phyloP scores from a whole-genome alignment of 345 rosid species.

The Eucalyptus brandiana region DNA sequence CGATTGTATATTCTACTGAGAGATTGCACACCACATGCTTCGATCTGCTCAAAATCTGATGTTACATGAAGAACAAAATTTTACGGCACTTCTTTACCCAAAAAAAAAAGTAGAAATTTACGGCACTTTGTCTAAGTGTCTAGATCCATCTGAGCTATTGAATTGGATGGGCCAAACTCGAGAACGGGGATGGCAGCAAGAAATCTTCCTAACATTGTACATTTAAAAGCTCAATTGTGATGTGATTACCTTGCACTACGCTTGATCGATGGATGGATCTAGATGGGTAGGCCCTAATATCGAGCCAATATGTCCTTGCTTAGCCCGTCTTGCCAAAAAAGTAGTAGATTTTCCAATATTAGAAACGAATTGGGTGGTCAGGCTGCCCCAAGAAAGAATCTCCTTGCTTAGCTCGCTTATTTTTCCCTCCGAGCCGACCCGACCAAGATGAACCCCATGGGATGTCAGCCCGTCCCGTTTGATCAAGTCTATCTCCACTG shows the following conservation, averaged over 20 bases:
- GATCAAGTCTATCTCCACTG: not conserved
- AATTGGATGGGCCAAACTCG: not conserved
- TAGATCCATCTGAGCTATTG: not conserved
- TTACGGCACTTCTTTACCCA: too few relatives aligned
- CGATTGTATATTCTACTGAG: not conserved
- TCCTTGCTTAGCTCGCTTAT: not conserved
- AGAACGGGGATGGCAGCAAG: not conserved
- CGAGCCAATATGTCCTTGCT: not conserved
- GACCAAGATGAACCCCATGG: not conserved
- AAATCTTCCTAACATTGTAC: not conserved
- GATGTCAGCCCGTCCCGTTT: not conserved
- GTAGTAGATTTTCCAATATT: not conserved
- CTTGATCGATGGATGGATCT: not conserved
- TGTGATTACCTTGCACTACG: not conserved
- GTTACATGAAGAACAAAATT: not conserved
- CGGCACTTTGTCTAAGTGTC: not conserved
- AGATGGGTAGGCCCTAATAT: not conserved
- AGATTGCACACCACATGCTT: not conserved
- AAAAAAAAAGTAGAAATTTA: too few relatives aligned
- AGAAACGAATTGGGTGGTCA: not conserved
- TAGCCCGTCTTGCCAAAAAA: not conserved
- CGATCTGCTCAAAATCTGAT: not conserved
- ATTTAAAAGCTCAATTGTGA: not conserved
- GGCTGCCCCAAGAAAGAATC: not conserved
- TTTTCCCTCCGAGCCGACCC: not conserved